Conservation (phyloP, 2,329 filamentous ascomycete species). For the Cyphellophora attinorum region DNA sequence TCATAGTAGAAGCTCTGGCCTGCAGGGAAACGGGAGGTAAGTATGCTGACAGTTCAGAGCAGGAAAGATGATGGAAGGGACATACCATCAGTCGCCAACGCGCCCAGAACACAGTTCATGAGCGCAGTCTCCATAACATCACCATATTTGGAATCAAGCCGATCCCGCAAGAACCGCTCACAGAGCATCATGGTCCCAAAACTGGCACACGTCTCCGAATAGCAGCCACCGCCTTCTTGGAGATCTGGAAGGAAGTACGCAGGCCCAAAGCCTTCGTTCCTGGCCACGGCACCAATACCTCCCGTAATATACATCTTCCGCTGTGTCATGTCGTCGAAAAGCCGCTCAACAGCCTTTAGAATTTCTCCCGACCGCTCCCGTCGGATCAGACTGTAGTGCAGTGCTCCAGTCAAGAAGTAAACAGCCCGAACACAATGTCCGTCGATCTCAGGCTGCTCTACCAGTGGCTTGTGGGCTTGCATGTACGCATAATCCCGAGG, state of each 20-base stretch:
- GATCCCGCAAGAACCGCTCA: conserved; percentile 44
- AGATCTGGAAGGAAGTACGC: conserved; percentile 51
- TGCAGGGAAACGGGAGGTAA: no score
- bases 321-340: conserved; percentile 53
- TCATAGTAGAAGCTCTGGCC: conserved; percentile 52
- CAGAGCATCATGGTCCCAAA: conserved; percentile 54
- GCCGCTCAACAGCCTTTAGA: conserved; percentile 31
- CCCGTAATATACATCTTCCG: conserved; percentile 56
- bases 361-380: conserved; percentile 22
- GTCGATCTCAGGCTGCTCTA: conserved; percentile 45
- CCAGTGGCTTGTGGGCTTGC: conserved; percentile 47
- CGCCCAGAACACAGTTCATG: conserved; percentile 51
- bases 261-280: conserved; percentile 52
- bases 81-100: conserved; percentile 48
- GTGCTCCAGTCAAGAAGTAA: conserved; percentile 50
- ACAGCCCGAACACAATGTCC: conserved; percentile 52
- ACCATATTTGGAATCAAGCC: conserved; percentile 43
- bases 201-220: conserved; percentile 52
- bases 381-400: conserved; percentile 34
- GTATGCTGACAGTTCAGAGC: no score
- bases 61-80: no score
- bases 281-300: conserved; percentile 47
- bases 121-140: conserved; percentile 54
- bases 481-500: conserved; percentile 37
- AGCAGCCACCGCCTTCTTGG: conserved; percentile 53